Evolutionary conservation across 352 stramenopile species (phyloP).

Genomic region (Pythium chondricola): DNA sequence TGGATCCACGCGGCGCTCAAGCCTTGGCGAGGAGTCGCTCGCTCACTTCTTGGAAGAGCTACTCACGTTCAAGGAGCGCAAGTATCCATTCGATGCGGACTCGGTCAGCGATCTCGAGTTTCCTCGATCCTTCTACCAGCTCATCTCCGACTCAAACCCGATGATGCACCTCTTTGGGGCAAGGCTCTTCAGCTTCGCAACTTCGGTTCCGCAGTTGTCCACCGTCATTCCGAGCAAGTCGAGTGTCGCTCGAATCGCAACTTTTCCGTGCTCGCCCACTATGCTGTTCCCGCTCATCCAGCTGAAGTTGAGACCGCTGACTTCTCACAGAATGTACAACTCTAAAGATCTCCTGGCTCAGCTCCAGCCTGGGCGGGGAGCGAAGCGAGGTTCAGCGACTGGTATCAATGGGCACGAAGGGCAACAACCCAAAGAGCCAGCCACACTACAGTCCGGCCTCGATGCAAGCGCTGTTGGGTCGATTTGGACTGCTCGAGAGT

Average conservation of each 20-base stretch:
- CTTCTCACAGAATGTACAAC: conserved; percentile 19
- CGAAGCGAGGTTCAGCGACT: background rate
- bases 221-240: conserved; percentile 36
- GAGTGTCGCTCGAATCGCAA: conserved; percentile 51
- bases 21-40: conserved; percentile 46
- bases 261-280: conserved; percentile 21
- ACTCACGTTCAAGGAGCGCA: conserved; percentile 66
- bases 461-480: background rate
- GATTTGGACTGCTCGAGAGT: conserved; percentile 23
- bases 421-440: background rate
- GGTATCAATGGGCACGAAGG: background rate
- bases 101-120: conserved; percentile 76
- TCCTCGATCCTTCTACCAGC: conserved; percentile 62
- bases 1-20: background rate
- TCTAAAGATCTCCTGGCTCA: conserved; percentile 41
- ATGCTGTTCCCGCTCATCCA: conserved; percentile 41
- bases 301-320: conserved; percentile 37
- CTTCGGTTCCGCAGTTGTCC: conserved; percentile 37
- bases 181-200: conserved; percentile 67
- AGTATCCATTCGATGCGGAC: conserved; percentile 68
- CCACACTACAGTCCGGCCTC: background rate
- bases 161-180: conserved; percentile 72
- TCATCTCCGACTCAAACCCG: conserved; percentile 70
- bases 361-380: conserved; percentile 15
- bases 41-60: conserved; percentile 70